Base-by-base conservation (phyloP, 352 stramenopile species). In the Globisporangium nodosum region DNA sequence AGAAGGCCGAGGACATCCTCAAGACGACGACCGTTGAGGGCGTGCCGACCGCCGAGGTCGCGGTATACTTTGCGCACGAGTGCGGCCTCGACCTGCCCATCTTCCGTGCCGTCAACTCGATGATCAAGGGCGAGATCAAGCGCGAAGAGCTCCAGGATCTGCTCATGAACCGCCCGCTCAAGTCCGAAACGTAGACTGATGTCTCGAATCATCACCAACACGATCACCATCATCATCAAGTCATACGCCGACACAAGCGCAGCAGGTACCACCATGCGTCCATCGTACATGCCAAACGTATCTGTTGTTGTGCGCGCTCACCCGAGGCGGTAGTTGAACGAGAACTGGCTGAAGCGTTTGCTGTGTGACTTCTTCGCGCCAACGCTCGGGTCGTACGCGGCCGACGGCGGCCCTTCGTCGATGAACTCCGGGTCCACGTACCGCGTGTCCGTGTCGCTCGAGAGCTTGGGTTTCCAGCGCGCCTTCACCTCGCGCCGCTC, bases 11-110 rank as follows among this genome's bases (percentile, higher is more conserved):
- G 53, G 89, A 99, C 58, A 98, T 99, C 54, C 64, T 97, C 49
- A 87, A 84, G 33, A 79, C 88, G 47, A 83, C 75, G n/a, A 97
- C 88, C 2, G 88, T 97, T 3, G 92, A 98, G 66, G 96, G 96
- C 52, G 97, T 99, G 16, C 92, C 96, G 16, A 99, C 97, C 3
- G 90, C 93, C 6, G 88, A 98, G 52, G 96, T 97, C 15, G 91
- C 88, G 6, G 80, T 97, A 21, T 83, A 90, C 58, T 97, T 97
- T 63, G 92, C 92, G 8, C 75, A 95, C 42, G 75, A 88, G 63
- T 97, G 87, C 63, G 88, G 85, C 37, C 64, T 98, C 16, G 91
- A 98, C 33, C 57, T 97, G 45, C 93, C 92, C 9, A 93, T 97
- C 60, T 97, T 98, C 69, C 64, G 74, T 20, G 85, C 83, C 15